Base-by-base conservation (phyloP, 2,329 filamentous ascomycete species). In the Ilyonectria robusta region DNA sequence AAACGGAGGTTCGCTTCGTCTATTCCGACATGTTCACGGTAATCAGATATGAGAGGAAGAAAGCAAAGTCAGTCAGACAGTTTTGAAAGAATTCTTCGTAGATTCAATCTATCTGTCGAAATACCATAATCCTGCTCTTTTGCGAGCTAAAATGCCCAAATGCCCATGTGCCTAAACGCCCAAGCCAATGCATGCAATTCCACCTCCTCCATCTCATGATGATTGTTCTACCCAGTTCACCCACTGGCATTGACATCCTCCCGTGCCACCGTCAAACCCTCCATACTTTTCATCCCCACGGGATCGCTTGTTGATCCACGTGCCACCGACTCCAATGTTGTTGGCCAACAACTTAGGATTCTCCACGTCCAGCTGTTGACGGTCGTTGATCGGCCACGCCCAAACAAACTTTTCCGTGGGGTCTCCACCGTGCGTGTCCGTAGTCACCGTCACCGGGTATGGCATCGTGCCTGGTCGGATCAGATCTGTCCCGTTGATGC, bases 171-270 rank as follows among this genome's bases (percentile, higher is more conserved):
- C n/a, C 40, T 10, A 59, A 48, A 47, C 57, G 48, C 62, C 51
- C 40, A 37, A 35, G 23, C 17, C 47, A 26, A 59, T 59, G 56
- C 33, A 53, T 35, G 37, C 58, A 53, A 44, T n/a, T 48, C 40
- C 21, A 29, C 15, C 47, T 51, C 26, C 33, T 19, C 13, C 29
- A 54, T 7, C 55, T 54, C 26, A 54, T 47, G 42, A 54, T 33
- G 56, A 56, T 48, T 47, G 60, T 69, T 59, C 76, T 17, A 75
- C 68, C 79, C 79, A 89, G 66, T 92, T 92, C 62, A 84, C 82
- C 87, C 89, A 92, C 71, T 85, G 81, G 76, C 89, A 92, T 77
- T 81, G 84, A 75, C 89, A 92, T 1, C 90, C 90, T 17, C 89
- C 89, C 1, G 83, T 86, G 42, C 89, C 90, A 23, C 90, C 90